Base-by-base conservation (phyloP, 805 yeast species). In the Tetrapisispora pingtungensis region DNA sequence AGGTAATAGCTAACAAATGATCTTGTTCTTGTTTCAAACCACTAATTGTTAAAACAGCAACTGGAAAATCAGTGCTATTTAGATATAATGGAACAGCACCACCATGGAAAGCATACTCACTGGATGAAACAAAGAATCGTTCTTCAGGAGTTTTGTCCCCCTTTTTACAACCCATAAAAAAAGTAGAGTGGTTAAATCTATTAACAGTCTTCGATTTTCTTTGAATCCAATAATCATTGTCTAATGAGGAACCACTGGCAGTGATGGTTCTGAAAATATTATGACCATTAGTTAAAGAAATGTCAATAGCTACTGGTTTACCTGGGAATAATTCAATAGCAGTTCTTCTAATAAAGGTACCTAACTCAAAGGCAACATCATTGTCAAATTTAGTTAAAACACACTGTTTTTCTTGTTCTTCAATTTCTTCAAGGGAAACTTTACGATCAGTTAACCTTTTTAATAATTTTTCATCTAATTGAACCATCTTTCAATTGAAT, bases 1-100 rank as follows among this genome's bases (percentile, higher is more conserved):
- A 48, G 10, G 55, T 47, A 8, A 53, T 42, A 1, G 77, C 78
- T 37, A 76, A 58, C 46, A 65, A 58, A 53, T 77, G 81, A 53
- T 77, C 83, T 48, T 76, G 70, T 28, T 69, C 69, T 49, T 76
- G 80, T 17, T 71, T 69, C 56, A 77, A 66, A 0, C 83, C 83
- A 57, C 80, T 74, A 36, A 76, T 64, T 3, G 80, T 74, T 36
- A 77, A 59, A 1, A 75, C 69, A 8, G 74, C 82, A 18, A 73
- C 56, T 13, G 72, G 62, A 36, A 61, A 56, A 24, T 62, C 61
- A 19, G 57, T 55, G 19, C 53, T 50, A 2, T 44, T 44, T 17
- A 72, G 50, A 46, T 66, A 66, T 28, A 77, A 59, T 10, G 81
- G 80, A 41, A 77, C 69, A 30, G 74, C 70, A 43, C 83, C 83